Conservation (phyloP, 306 rosid species). For the Prinsepia uniflora region DNA sequence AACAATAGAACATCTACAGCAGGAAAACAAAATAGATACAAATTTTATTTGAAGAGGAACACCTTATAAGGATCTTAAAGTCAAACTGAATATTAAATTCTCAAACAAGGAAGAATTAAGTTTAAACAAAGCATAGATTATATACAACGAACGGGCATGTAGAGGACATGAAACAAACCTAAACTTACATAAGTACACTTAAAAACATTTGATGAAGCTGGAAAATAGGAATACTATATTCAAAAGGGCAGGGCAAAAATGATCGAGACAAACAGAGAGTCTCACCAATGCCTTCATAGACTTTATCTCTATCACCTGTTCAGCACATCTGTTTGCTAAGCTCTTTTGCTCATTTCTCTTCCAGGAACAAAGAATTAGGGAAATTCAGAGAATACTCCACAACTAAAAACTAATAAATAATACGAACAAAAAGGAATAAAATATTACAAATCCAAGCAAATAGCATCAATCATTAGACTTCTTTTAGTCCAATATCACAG, state of each 20-base stretch:
- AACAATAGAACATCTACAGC: background rate
- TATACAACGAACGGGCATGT: background rate
- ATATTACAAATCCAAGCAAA: background rate
- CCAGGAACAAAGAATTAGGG: slow-evolving; percentile 26
- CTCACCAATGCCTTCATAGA: slow-evolving; percentile 69
- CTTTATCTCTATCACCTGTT: slow-evolving; percentile 61
- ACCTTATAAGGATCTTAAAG: background rate
- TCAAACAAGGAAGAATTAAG: background rate
- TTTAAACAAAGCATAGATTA: background rate
- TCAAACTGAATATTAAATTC: background rate
- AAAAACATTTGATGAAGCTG: background rate
- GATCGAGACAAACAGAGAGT: slow-evolving; percentile 15
- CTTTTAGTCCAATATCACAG: background rate
- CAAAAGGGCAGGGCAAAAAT: background rate
- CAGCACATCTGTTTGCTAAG: slow-evolving; percentile 59
- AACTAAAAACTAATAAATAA: slow-evolving; percentile 1
- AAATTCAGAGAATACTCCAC: slow-evolving; percentile 5
- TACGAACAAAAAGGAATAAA: background rate
- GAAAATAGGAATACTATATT: background rate
- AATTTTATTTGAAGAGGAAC: slow-evolving; percentile 1
- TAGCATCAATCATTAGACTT: background rate
- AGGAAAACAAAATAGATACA: background rate
- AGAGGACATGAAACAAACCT: background rate
- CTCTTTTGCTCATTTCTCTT: slow-evolving; percentile 54
- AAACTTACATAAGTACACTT: background rate